Evolutionary conservation across 257 asterid species (phyloP), one percentile per base, ranked within the genome.

Genomic region (Lithospermum erythrorhizon): DNA sequence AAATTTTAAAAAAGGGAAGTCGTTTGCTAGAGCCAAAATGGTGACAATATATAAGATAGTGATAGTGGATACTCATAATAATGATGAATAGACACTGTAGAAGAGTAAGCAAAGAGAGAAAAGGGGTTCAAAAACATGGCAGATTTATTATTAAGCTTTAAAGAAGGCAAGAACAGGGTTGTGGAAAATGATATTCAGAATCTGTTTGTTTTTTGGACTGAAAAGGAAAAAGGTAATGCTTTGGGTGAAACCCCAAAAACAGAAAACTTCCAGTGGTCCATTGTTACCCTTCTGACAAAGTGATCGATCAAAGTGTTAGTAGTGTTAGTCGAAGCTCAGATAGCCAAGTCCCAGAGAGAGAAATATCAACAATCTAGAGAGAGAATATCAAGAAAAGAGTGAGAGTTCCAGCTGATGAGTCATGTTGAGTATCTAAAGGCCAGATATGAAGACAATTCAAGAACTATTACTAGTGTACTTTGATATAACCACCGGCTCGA

Each of bases 221-320:
- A 84, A 79, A 75, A 76, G 84, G 82, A 67, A 70, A 84, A 82
- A 81, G 80, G 76, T 71, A 85, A 81, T 71, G 65, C 82, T 77
- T 81, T 84, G 94, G 91, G 94, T 84, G 94, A 85, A 84, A 84
- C 89, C 94, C 94, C 83, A 82, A 82, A 87, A 79, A 81, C 89
- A 81, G 89, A 83, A 84, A 84, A 85, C 87, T 87, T 74, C 74
- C 94, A 84, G 94, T 87, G 96, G 96, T 87, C 96, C 96, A 81
- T 76, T 74, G 73, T 79, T 82, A 72, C 84, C 80, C 53, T 47
- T 68, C 94, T 84, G 90, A 82, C 90, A 69, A 67, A 68, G 61
- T 29, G 65, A 76, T 77, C 77, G 74, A 70, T 78, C 89, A 74
- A 78, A 83, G 80, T 78, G 82, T 74, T 79, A 75, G 72, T 77